These are phyloP conservation scores for Bretschneidera sinensis DNA, from an alignment of 345 rosid species.

Conservation along the genomic window DNA sequence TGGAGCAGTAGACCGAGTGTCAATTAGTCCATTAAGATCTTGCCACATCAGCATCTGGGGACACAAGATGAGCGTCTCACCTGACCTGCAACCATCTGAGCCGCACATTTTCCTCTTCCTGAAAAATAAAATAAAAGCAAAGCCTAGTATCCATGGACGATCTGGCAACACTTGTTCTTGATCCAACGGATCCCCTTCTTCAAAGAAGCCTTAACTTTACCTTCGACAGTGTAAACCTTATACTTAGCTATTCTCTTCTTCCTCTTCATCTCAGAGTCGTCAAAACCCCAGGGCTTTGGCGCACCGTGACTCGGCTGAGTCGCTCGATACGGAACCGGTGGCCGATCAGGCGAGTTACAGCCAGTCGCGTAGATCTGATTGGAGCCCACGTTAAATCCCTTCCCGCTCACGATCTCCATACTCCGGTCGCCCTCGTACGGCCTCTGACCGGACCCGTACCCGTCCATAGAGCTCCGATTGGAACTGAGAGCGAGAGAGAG, in stretches of 20 bases:
- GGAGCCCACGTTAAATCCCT: constrained; percentile 22
- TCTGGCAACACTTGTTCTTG: constrained; percentile 48
- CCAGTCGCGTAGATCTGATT: constrained; percentile 35
- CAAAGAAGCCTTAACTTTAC: constrained; percentile 48
- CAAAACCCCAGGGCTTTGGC: constrained; percentile 39
- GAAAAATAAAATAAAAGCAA: no score
- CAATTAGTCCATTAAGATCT: no score
- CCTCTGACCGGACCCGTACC: constrained; percentile 37
- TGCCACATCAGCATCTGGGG: no score
- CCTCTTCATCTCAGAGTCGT: constrained; percentile 48
- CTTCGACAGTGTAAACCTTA: constrained; percentile 63
- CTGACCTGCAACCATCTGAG: no score
- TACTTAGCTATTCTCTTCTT: constrained; percentile 58
- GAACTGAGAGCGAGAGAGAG: neutral
- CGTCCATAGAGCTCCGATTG: constrained; percentile 25
- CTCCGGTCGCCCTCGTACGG: constrained; percentile 31
- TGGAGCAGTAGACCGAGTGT: no score
- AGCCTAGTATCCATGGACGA: constrained; percentile 35
- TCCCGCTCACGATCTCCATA: constrained; percentile 51
- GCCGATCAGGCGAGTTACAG: constrained; percentile 24
- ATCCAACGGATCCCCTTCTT: constrained; percentile 60
- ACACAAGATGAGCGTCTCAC: no score
- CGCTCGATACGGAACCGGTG: constrained; percentile 24
- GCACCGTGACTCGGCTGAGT: constrained; percentile 20
- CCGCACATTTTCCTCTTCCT: neutral